A percentile compares a stretch with the other conserved stretches of the same genome.
Conservation (phyloP, 2,329 filamentous ascomycete species). For the Aspergillus alliaceus region DNA sequence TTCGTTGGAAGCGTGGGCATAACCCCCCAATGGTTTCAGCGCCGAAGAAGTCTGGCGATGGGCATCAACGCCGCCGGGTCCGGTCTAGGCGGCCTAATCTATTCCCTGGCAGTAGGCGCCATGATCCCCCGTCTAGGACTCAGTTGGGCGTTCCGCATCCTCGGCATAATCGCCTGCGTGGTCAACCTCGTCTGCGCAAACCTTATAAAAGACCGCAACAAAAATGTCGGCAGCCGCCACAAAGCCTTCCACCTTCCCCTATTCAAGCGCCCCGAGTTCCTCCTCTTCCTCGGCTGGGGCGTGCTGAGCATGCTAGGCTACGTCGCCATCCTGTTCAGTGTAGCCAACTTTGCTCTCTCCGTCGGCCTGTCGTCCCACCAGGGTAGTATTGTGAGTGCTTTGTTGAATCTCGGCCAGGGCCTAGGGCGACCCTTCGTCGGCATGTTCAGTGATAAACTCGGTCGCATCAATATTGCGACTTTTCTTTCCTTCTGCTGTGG, state of each 20-base stretch:
- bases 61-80: slow-evolving; percentile 60
- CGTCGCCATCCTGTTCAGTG: slow-evolving; percentile 62
- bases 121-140: slow-evolving; percentile 59
- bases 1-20: slow-evolving; percentile 59
- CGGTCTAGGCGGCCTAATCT: slow-evolving; percentile 60
- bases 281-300: slow-evolving; percentile 60
- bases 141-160: slow-evolving; percentile 61
- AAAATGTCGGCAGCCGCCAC: slow-evolving; percentile 53
- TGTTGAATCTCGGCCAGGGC: slow-evolving; percentile 64
- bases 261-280: slow-evolving; percentile 55
- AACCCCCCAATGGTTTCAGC: slow-evolving; percentile 63
- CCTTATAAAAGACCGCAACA: slow-evolving; percentile 59
- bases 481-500: slow-evolving; percentile 57
- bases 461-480: slow-evolving; percentile 63
- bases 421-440: slow-evolving; percentile 60
- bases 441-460: slow-evolving; percentile 60
- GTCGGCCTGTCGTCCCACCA: slow-evolving; percentile 62
- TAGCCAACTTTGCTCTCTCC: slow-evolving; percentile 62
- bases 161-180: slow-evolving; percentile 56
- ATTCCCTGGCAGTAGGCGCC: slow-evolving; percentile 57
- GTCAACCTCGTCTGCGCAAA: slow-evolving; percentile 56
- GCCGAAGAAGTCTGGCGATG: slow-evolving; percentile 58
- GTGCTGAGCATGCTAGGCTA: slow-evolving; percentile 66
- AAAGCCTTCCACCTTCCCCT: slow-evolving; percentile 55
- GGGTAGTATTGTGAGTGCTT: slow-evolving; percentile 60